Evolutionary conservation across 2,329 filamentous ascomycete species (phyloP).

Genomic region (Byssochlamys sp.): DNA sequence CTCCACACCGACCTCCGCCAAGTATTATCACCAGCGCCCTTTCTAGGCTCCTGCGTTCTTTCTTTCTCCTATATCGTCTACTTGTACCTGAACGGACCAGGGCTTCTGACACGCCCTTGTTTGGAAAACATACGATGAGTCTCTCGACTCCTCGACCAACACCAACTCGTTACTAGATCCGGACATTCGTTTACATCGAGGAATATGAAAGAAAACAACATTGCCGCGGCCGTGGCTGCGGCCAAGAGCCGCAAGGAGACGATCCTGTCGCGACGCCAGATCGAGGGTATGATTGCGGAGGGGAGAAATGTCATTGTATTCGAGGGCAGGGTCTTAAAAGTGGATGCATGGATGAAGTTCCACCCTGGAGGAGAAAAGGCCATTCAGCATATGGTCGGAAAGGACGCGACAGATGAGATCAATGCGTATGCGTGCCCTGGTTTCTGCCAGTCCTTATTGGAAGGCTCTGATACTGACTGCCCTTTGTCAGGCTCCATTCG

Average conservation of each 20-base stretch:
- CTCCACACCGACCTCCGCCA: not conserved
- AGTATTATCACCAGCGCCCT: not conserved
- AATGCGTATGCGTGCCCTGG: constrained; percentile 56
- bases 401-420: constrained; percentile 90
- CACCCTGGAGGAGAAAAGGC: constrained; percentile 88
- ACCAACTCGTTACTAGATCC: not conserved
- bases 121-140: not conserved
- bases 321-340: constrained; percentile 70
- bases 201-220: constrained; percentile 12
- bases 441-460: constrained; percentile 6
- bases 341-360: constrained; percentile 77
- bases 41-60: not conserved
- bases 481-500: constrained; percentile 63
- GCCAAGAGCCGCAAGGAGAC: constrained; percentile 34
- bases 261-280: constrained; percentile 52
- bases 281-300: constrained; percentile 75
- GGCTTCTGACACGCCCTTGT: not conserved
- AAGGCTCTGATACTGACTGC: constrained; percentile 7
- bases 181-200: not conserved
- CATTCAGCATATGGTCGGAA: constrained; percentile 84
- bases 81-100: not conserved
- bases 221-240: constrained; percentile 6
- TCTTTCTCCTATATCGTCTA: not conserved
- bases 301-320: constrained; percentile 73
- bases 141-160: not conserved